Evolutionary conservation across 192 early-diverging fungal species (phyloP), one percentile per base, ranked within the genome.

Genomic region (Dissophora globulifera): DNA sequence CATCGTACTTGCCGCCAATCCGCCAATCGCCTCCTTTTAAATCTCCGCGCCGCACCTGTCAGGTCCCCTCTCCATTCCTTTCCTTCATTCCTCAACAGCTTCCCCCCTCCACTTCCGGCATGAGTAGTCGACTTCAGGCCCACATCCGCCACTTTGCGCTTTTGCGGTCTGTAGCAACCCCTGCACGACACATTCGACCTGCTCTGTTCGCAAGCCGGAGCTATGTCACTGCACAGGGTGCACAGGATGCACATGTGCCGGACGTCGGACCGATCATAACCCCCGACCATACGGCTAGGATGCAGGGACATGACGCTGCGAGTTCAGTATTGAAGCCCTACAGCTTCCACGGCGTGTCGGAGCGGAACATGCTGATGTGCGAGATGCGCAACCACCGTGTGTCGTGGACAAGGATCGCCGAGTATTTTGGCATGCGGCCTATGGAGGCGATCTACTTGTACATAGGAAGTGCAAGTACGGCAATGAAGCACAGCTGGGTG

Each of bases 321-420:
- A 12, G 15, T n/a, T 12, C 23, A 59, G 17, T 51, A 47, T 13
- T 22, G 20, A 17, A 50, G 2, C 25, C 55, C 1, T 70, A 70
- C 43, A 46, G 19, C 15, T 70, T 62, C n/a, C 15, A 50, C n/a
- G 58, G 32, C 12, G 8, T 70, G 13, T 61, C 67, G 1, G 43
- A 43, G 13, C 47, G 41, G 22, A 51, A 70, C 25, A 54, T 55
- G 19, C 42, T 70, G 30, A n/a, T 70, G n/a, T 41, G 23, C 15
- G 67, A 70, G 51, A 55, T 70, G 67, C 49, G 67, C 41, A 22
- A 56, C 32, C 46, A 50, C 33, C 17, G 17, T n/a, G 50, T 55
- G 23, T 31, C 67, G 1, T 70, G 50, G 43, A 16, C 31, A 0
- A 26, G 10, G 7, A 54, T 61, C 17, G 33, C 42, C 30, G 4